A percentile compares a stretch with the other conserved stretches of the same genome.
Evolutionary conservation across 2,329 filamentous ascomycete species (phyloP).

Genomic region (Lasiodiplodia gonubiensis): DNA sequence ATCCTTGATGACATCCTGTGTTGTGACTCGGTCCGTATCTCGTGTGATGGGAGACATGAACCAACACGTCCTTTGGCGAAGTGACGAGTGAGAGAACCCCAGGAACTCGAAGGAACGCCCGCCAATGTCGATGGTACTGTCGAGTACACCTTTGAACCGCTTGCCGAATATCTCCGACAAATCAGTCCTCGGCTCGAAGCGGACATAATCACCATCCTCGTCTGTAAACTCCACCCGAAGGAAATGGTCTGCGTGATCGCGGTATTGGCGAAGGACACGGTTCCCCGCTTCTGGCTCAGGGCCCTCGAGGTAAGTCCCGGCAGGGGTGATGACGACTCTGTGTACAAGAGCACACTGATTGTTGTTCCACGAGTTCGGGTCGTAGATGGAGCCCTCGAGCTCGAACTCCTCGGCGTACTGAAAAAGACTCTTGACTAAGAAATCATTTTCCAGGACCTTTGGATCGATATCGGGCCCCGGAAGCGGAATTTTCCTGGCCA

Average conservation of each 20-base stretch:
- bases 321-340: conserved; percentile 46
- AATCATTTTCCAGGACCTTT: conserved; percentile 45
- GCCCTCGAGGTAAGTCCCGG: conserved; percentile 50
- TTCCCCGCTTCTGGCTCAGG: conserved; percentile 70
- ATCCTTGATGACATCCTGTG: conserved; percentile 49
- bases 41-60: conserved; percentile 59
- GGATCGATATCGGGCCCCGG: conserved; percentile 59
- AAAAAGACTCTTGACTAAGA: conserved; percentile 28
- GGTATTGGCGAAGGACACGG: conserved; percentile 71
- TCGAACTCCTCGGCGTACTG: conserved; percentile 43
- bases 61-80: conserved; percentile 75
- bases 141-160: conserved; percentile 67
- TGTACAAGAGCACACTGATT: conserved; percentile 44
- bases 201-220: conserved; percentile 70
- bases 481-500: conserved; percentile 61
- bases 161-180: conserved; percentile 59
- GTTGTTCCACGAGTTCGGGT: conserved; percentile 38
- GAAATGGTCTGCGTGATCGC: conserved; percentile 65
- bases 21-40: conserved; percentile 40
- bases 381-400: conserved; percentile 39
- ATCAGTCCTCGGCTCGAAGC: conserved; percentile 59
- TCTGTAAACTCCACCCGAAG: conserved; percentile 75
- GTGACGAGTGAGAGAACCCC: conserved; percentile 79
- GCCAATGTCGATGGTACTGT: conserved; percentile 66
- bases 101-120: conserved; percentile 66